These are phyloP conservation scores for Penicillium sp. DNA, from an alignment of 2,329 filamentous ascomycete species.

Conservation along the genomic window DNA sequence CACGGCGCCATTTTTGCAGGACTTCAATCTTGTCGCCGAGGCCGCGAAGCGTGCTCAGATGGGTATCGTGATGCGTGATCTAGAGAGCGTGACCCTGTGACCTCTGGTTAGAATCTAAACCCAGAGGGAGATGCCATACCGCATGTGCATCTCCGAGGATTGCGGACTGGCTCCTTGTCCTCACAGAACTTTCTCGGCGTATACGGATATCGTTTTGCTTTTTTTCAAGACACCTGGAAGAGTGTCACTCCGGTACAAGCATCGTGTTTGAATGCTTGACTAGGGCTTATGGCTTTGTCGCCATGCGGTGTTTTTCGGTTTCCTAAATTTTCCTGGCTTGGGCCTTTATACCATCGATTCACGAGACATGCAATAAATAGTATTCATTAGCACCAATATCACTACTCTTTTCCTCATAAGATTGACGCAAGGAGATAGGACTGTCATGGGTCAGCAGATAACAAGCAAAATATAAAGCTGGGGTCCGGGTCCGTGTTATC, in stretches of 20 bases:
- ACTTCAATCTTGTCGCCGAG: constrained; percentile 85
- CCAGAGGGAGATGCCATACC: constrained; percentile 1
- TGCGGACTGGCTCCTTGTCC: constrained; percentile 16
- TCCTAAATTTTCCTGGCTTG: constrained; percentile 1
- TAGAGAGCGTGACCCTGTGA: constrained; percentile 55
- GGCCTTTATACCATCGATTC: constrained; percentile 5
- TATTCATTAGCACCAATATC: not conserved
- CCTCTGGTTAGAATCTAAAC: not conserved
- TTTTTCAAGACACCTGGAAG: not conserved
- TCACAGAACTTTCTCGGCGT: constrained; percentile 8
- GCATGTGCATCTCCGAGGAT: constrained; percentile 1
- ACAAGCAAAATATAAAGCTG: not conserved
- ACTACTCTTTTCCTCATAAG: not conserved
- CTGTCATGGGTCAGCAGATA: too few species aligned
- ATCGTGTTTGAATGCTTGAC: not conserved
- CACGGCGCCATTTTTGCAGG: constrained; percentile 68
- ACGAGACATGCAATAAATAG: constrained; percentile 5
- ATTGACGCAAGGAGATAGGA: not conserved
- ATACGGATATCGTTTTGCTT: constrained; percentile 1
- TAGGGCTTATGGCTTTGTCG: not conserved
- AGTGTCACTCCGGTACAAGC: not conserved
- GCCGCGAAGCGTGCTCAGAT: constrained; percentile 92
- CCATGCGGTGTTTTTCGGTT: constrained; percentile 5
- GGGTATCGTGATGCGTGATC: constrained; percentile 81
- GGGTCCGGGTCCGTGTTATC: not conserved